Conservation (phyloP, 2,329 filamentous ascomycete genomes). For the Pseudogymnoascus destructans region DNA sequence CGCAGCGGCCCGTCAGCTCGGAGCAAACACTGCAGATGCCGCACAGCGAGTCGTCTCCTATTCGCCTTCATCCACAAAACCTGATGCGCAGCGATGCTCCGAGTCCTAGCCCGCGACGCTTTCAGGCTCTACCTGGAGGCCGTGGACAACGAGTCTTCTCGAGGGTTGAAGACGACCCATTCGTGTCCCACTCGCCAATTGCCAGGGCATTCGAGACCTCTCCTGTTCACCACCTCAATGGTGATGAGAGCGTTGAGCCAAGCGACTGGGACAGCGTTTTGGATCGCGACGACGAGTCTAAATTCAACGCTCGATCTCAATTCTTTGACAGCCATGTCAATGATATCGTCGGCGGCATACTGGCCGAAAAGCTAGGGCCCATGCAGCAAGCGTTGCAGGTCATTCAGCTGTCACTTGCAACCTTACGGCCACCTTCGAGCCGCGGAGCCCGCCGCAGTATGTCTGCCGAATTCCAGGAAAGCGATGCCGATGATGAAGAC, state of each 20-base stretch:
- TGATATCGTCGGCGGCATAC: constrained; percentile 62
- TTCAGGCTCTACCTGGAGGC: constrained; percentile 35
- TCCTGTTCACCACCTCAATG: constrained; percentile 50
- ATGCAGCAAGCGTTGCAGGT: constrained; percentile 64
- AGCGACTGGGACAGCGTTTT: constrained; percentile 92
- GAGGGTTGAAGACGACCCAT: constrained; percentile 33
- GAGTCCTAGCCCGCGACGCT: constrained; percentile 56
- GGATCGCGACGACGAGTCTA: constrained; percentile 69
- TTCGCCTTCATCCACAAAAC: constrained; percentile 39
- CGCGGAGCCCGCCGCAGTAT: constrained; percentile 49
- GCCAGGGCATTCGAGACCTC: constrained; percentile 38
- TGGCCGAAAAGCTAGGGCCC: constrained; percentile 66
- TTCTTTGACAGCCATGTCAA: constrained; percentile 92
- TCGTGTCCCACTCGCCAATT: constrained; percentile 25
- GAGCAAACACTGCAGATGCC: constrained; percentile 8
- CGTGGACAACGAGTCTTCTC: constrained; percentile 32
- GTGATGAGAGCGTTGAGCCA: constrained; percentile 48
- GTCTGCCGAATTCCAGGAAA: constrained; percentile 60
- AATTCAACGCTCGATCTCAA: constrained; percentile 64
- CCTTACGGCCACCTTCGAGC: constrained; percentile 43
- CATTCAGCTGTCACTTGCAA: constrained; percentile 58
- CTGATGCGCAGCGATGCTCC: constrained; percentile 54
- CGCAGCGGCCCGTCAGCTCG: constrained; percentile 25
- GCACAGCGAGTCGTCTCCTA: constrained; percentile 34
- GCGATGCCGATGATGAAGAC: constrained; percentile 90